Evolutionary conservation across 495 filamentous ascomycete genomes (phyloP), one percentile per base, ranked within the genome.

Genomic region (Hyaloscypha finlandica): DNA sequence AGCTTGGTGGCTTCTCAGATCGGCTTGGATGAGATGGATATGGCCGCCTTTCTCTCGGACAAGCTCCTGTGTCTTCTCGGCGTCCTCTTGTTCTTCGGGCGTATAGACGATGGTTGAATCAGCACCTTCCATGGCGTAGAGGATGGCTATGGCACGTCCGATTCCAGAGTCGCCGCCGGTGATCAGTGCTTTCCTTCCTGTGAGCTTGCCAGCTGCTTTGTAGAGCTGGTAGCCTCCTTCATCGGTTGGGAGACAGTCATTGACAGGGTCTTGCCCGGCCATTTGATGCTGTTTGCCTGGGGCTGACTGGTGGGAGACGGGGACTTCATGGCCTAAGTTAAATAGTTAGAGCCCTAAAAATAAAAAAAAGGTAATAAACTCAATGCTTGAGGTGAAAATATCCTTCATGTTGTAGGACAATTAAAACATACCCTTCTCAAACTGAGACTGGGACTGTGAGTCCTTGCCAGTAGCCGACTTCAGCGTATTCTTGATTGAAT

Each of bases 161-260:
- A 95, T 95, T 19, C 92, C 91, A 6, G 85, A 90, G 74, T 95
- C 92, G 16, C 92, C 92, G 19, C 92, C 91, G 2, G 91, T 94
- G 70, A 95, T 95, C 39, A 95, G 77, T 29, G 91, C 91, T 29
- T 86, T 89, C 75, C 90, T 91, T 67, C 86, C 89, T 64, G 80
- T 71, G 2, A 95, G 83, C 78, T 96, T 96, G 45, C 88, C 89
- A 12, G 92, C 90, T 14, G 92, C 85, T 76, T 88, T 88, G 79
- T 95, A 95, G 61, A 83, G 85, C 70, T 91, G 86, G 76, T 88
- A 91, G 16, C 88, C 88, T 60, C 86, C 86, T 42, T 89, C 84
- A 51, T 87, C 84, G 6, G 88, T 88, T 2, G 92, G 91, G 16
- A 95, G 71, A n/a, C 89, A 78, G 48, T 86, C 87, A 32, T 83